phyloP scores from a whole-genome alignment of 1,284 basidiomycete species.

The Moesziomyces sp. region DNA sequence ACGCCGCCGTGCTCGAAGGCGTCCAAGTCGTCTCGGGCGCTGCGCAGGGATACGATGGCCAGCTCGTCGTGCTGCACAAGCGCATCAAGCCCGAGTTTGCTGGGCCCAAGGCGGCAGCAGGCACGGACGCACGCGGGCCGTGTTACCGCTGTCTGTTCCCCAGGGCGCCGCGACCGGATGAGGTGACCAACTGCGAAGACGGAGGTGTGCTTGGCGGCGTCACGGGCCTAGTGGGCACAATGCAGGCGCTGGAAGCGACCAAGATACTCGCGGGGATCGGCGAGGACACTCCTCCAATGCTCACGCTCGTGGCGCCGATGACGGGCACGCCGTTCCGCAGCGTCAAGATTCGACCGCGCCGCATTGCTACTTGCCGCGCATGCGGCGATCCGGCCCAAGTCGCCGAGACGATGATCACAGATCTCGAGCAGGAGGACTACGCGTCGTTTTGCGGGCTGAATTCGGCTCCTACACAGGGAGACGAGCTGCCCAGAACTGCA shows the following conservation, averaged over 20 bases:
- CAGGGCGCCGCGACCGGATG: constrained; percentile 56
- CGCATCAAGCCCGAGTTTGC: constrained; percentile 34
- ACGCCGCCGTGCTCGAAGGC: constrained; percentile 79
- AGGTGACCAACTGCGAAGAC: constrained; percentile 79
- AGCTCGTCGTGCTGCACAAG: constrained; percentile 72
- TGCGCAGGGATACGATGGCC: constrained; percentile 90
- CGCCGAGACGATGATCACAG: constrained; percentile 30
- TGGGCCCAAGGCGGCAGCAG: constrained; percentile 7
- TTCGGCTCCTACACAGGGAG: neutral
- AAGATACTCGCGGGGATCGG: constrained; percentile 70
- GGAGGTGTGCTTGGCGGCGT: constrained; percentile 89
- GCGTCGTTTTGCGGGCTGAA: constrained; percentile 58
- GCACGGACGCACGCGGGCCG: constrained; percentile 73
- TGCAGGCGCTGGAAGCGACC: constrained; percentile 90
- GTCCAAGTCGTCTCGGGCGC: constrained; percentile 91
- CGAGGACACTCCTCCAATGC: constrained; percentile 70
- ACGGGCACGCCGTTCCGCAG: constrained; percentile 79
- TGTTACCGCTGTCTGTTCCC: constrained; percentile 97
- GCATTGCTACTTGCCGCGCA: constrained; percentile 49
- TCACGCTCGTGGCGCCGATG: constrained; percentile 81
- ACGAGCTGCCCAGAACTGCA: constrained; percentile 72
- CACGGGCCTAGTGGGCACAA: constrained; percentile 87
- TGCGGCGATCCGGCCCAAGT: constrained; percentile 57
- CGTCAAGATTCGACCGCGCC: constrained; percentile 76
- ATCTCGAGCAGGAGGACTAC: constrained; percentile 60